Base-by-base conservation (phyloP, 805 yeast species). In the Hanseniaspora guilliermondii region DNA sequence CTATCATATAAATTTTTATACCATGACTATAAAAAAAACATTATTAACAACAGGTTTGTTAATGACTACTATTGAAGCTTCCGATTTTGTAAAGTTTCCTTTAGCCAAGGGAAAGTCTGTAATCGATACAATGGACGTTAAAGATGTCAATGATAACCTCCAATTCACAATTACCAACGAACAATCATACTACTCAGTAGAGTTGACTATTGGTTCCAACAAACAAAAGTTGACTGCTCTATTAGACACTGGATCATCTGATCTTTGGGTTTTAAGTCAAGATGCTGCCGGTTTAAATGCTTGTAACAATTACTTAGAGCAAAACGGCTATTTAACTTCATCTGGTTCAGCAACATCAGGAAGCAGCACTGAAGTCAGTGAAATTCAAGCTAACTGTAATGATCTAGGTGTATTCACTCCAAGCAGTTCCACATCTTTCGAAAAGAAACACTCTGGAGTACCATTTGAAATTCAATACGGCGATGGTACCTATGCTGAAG, bases 221-320 rank as follows among this genome's bases (percentile, higher is more conserved):
- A 60, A 71, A 0, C 83, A 82, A 60, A 64, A 69, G 17, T 69
- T 83, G 5, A 70, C 70, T 11, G 78, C 83, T 9, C 64, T 81
- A 37, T 63, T 84, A 17, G 93, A 84, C 61, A 84, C 89, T 0
- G 93, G 91, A 2, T 82, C 88, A 0, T 75, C 85, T 0, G 89
- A 84, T 63, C 66, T 85, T 16, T 83, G 87, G 86, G 76, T 82
- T 22, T 71, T 76, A 58, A 27, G 47, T 30, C 19, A 44, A 44
- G 25, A 27, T 8, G 4, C 47, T 8, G 5, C 33, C 19, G 47
- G 47, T 21, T 27, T 44, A 30, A 30, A 44, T 16, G 47, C 47
- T 25, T 37, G 50, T 37, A 36, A 47, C 38, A 24, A 25, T 14
- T 37, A 47, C 24, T 47, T 47, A 16, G 42, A 37, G 17, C 19